Evolutionary conservation across 768 basidiomycete genomes (phyloP).

Genomic region (Leccinum olivaceopallidum): DNA sequence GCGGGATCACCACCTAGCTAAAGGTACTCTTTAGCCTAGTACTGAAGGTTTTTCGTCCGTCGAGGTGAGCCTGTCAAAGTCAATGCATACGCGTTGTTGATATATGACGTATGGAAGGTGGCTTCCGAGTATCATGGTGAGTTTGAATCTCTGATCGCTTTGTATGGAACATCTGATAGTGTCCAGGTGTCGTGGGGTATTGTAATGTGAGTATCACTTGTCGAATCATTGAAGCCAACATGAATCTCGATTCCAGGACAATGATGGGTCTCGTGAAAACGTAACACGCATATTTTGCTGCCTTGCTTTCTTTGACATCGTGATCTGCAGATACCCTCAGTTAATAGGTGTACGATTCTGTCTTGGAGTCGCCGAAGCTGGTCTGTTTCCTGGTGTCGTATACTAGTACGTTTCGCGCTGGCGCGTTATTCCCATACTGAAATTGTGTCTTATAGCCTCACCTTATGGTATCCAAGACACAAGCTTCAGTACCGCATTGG

Average conservation of each 20-base stretch:
- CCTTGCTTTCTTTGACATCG: neutral
- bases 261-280: constrained; percentile 69
- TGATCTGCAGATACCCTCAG: constrained; percentile 52
- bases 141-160: constrained; percentile 9
- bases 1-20: neutral
- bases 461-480: constrained; percentile 69
- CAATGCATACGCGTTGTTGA: neutral
- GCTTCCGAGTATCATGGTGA: constrained; percentile 65
- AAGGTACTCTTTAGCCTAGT: constrained; percentile 30
- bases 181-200: constrained; percentile 63
- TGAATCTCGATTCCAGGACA: constrained; percentile 39
- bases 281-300: constrained; percentile 30
- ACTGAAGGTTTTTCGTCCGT: constrained; percentile 64
- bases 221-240: neutral
- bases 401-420: constrained; percentile 54
- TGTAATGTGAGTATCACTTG: constrained; percentile 45
- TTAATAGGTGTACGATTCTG: constrained; percentile 57
- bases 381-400: constrained; percentile 70
- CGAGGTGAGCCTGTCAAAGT: constrained; percentile 40
- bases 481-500: constrained; percentile 60
- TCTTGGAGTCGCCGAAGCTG: constrained; percentile 68
- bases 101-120: constrained; percentile 38
- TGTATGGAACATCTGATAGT: neutral
- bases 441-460: constrained; percentile 40
- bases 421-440: neutral